Evolutionary conservation across 2,329 filamentous ascomycete genomes (phyloP), one percentile per base, ranked within the genome.

Genomic region (Sphaceloma murrayae): DNA sequence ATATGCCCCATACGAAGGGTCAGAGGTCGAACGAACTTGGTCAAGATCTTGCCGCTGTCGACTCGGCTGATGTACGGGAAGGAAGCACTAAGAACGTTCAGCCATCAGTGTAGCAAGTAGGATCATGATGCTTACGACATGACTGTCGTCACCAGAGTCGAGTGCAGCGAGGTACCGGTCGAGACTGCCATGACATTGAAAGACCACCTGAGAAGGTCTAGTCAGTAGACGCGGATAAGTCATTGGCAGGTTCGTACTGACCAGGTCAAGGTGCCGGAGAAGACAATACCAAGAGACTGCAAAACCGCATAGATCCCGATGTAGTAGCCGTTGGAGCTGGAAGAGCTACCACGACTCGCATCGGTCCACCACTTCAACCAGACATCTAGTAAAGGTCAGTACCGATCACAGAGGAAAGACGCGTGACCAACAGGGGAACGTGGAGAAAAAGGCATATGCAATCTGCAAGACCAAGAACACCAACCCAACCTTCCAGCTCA

Each of bases 31-130:
- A n/a, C n/a, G 53, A 70, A 72, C 19, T 64, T 55, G 13, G 68
- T 69, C 17, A 63, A 55, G 7, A 61, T 65, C 11, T 61, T 56
- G n/a, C 66, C 66, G 9, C 57, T 63, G 49, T 68, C 66, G 0
- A 61, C 66, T 1, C 55, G 56, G 1, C 61, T 52, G 44, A 68
- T 65, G 51, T 65, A 68, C 1, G 58, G 57, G 48, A 67, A 34
- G 1, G 43, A 39, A 13, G 48, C 48, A 33, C 44, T 49, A 18
- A 10, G n/a, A 10, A 7, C 14, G 16, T 40, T 17, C n/a, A 40
- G 36, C 24, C n/a, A 4, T 2, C 3, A 29, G n/a, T 5, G n/a
- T 19, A 11, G 5, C 7, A 5, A 14, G 34, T 14, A 26, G 34
- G 6, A 5, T n/a, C n/a, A 4, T 31, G 4, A 27, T 13, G 27